Evolutionary conservation across 495 filamentous ascomycete genomes (phyloP), one percentile per base, ranked within the genome.

Genomic region (Cryomyces minteri): DNA sequence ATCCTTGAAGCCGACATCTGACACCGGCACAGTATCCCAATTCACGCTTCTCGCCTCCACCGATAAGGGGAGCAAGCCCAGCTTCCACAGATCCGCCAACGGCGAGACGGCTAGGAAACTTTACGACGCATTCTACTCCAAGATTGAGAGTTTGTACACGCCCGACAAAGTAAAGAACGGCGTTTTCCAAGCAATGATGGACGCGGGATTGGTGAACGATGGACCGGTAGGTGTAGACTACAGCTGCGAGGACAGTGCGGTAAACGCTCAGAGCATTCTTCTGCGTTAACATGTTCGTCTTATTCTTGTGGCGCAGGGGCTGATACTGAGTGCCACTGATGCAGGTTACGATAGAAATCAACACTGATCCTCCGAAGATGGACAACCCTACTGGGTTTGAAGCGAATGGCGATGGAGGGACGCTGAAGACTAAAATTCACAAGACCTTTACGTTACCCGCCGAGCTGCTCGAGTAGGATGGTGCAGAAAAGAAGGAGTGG

Each of bases 151-250:
- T 51, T 62, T 73, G 4, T 92, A 96, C 58, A 59, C 64, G 4
- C 59, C 74, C 6, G 84, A 86, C 11, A 80, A 73, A 51, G 87
- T 99, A 48, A 87, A 92, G 56, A 80, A 96, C 57, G 92, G 92
- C 10, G 77, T 94, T 33, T 99, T 96, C 59, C 88, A 94, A 54
- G 90, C 92, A 43, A 94, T 94, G 87, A 99, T 96, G 90, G 82
- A 95, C 54, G 90, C 95, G 47, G 82, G 82, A 48, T 58, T 94
- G 28, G 78, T 93, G 33, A 96, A 96, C 53, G 88, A 96, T 58
- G 88, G 88, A 46, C 88, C 88, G 59, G 88, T 94, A 71, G 74
- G 84, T 77, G 61, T 79, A 49, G 66, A 77, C 58, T 79, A 72
- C 62, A 64, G 66, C 61, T 78, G 72, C 69, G 62, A 68, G 53